These are phyloP conservation scores for Myriosclerotinia curreyana DNA, from an alignment of 2,329 filamentous ascomycete genomes.

Conservation along the genomic window DNA sequence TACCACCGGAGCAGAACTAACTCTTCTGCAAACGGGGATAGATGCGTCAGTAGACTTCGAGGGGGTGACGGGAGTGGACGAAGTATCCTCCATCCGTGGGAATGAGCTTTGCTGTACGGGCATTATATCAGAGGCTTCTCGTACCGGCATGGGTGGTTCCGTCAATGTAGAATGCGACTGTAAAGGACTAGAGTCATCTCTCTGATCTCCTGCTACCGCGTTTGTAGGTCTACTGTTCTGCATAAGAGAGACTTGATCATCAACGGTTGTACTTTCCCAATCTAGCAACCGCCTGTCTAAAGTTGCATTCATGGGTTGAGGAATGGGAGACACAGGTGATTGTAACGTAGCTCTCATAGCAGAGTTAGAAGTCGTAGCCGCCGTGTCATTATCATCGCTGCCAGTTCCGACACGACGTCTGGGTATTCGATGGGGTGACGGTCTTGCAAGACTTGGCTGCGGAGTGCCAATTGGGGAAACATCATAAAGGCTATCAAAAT, in stretches of 20 bases:
- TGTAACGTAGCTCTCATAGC: slow-evolving; percentile 30
- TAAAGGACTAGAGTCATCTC: neutral
- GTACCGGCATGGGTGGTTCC: neutral
- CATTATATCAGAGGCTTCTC: neutral
- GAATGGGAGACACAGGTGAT: slow-evolving; percentile 33
- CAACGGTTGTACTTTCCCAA: slow-evolving; percentile 25
- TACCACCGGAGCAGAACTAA: slow-evolving; percentile 29
- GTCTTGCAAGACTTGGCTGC: slow-evolving; percentile 24
- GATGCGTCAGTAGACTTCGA: neutral
- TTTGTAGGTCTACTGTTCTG: slow-evolving; percentile 19
- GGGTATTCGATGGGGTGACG: slow-evolving; percentile 28
- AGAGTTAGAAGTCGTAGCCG: slow-evolving; percentile 21
- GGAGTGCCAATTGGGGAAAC: slow-evolving; percentile 39
- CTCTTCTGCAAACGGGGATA: slow-evolving; percentile 25
- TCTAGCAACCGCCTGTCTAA: slow-evolving; percentile 24
- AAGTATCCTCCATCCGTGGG: slow-evolving; percentile 2
- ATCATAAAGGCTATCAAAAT: slow-evolving; percentile 39
- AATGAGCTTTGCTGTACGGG: slow-evolving; percentile 19
- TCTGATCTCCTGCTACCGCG: neutral
- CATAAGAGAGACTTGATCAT: slow-evolving; percentile 19
- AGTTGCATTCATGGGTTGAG: slow-evolving; percentile 25
- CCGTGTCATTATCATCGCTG: slow-evolving; percentile 9
- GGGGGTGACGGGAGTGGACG: neutral
- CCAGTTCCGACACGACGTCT: slow-evolving; percentile 31
- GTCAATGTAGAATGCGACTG: neutral